phyloP scores from a whole-genome alignment of 331 rosid genomes.

The Pyrus hybrid region DNA sequence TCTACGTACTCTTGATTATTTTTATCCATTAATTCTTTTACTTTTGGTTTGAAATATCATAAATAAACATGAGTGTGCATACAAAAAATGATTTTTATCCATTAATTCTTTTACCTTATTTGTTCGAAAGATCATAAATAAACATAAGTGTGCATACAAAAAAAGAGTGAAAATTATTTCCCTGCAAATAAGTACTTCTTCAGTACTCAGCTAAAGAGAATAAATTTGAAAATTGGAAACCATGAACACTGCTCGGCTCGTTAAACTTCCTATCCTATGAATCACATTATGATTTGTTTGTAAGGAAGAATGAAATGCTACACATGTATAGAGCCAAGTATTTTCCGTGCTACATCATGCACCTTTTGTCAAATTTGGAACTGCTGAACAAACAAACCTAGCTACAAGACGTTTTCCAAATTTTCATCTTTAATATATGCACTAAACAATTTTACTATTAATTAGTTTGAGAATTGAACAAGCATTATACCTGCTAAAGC shows the following conservation, averaged over 20 bases:
- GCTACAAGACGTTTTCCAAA: background rate
- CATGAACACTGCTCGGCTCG: background rate
- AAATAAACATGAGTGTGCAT: no score
- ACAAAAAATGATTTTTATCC: no score
- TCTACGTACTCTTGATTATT: background rate
- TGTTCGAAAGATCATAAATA: no score
- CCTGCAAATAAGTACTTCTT: background rate
- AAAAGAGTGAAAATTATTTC: background rate
- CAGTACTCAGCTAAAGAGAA: background rate
- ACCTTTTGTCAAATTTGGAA: background rate
- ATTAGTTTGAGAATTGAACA: background rate
- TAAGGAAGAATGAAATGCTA: background rate
- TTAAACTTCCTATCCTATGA: background rate
- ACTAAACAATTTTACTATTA: background rate
- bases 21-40: no score
- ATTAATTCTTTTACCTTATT: no score
- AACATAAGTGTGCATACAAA: background rate
- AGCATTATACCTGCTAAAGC: constrained; percentile 5
- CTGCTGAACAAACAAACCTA: background rate
- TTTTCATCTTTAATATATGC: background rate
- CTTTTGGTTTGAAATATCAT: background rate
- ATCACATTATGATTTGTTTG: background rate
- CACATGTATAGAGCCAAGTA: background rate
- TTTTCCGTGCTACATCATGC: background rate
- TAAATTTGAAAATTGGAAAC: background rate